These are phyloP conservation scores for Endoconidiophora polonica DNA, from an alignment of 2,329 filamentous ascomycete species.

Conservation along the genomic window DNA sequence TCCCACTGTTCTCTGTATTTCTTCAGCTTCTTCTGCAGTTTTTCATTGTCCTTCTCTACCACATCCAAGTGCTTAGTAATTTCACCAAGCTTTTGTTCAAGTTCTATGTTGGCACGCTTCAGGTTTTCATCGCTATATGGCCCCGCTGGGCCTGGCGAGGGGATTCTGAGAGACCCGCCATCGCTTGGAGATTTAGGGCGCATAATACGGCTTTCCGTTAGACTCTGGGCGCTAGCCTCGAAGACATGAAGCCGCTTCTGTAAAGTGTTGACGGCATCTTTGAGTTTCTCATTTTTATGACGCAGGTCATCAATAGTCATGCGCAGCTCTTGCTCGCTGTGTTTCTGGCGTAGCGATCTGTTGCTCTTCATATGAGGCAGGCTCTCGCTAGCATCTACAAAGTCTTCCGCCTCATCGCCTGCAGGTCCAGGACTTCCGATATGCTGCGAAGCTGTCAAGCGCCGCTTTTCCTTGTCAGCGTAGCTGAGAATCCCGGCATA, in stretches of 20 bases:
- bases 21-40: conserved; percentile 37
- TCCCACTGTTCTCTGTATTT: conserved; percentile 47
- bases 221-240: conserved; percentile 76
- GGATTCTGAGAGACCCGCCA: conserved; percentile 12
- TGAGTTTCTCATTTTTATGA: conserved; percentile 74
- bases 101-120: conserved; percentile 38
- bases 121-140: conserved; percentile 22
- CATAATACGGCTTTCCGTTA: conserved; percentile 67
- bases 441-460: conserved; percentile 35
- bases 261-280: conserved; percentile 70
- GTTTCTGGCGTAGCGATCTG: conserved; percentile 26
- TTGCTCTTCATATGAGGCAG: conserved; percentile 23
- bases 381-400: conserved; percentile 71
- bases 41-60: conserved; percentile 45
- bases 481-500: conserved; percentile 78
- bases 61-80: conserved; percentile 45
- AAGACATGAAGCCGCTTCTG: conserved; percentile 81
- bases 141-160: conserved; percentile 1
- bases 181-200: conserved; percentile 34
- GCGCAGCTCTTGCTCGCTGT: conserved; percentile 43
- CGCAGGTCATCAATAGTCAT: conserved; percentile 54
- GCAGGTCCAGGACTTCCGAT: conserved; percentile 25
- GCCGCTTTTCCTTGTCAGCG: conserved; percentile 48
- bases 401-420: conserved; percentile 65
- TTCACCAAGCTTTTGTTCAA: conserved; percentile 48